Evolutionary conservation across 768 basidiomycete genomes (phyloP), one percentile per base, ranked within the genome.

Genomic region (Russula vinacea): DNA sequence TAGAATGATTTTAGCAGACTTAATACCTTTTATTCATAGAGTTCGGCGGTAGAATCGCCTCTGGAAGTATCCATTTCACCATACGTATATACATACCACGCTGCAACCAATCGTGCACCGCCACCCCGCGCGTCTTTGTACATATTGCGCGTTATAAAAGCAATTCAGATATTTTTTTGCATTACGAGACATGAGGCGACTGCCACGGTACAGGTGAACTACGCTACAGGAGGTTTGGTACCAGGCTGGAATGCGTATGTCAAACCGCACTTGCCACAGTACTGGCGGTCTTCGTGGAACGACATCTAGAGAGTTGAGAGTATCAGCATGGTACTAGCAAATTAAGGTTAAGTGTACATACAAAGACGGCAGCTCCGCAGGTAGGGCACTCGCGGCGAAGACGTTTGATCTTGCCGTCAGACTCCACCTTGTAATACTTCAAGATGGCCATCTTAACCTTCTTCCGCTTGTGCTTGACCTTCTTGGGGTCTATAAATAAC

Each of bases 361-460:
- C 89, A 75, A 92, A 92, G 79, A 90, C 83, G 76, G 89, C 89
- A 68, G 89, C 89, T 78, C 90, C 90, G 67, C 89, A 91, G 77
- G 88, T 88, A 69, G 88, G 86, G 81, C 97, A 99, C 77, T 98
- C 96, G 71, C 97, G 92, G 74, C 96, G 87, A 66, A 99, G 87
- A 76, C 97, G 94, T 85, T 97, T 97, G 84, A 98, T 95, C 81
- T 97, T 98, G 77, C 96, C 97, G 72, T 98, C 96, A 52, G 94
- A 95, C 80, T 98, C 96, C 71, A 99, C 66, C 53, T 66, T 63
- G 56, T 98, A 98, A 86, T 97, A 98, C 84, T 93, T 96, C 83
- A 98, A 98, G 89, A 98, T 99, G 94, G 81, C 94, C 74, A 97
- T 98, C 81, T 83, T 99, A 78, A 98, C 98, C 81, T 99, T 97